Base-by-base conservation (phyloP, 1,139 yeast genomes). In the Groenewaldozyma sp. region DNA sequence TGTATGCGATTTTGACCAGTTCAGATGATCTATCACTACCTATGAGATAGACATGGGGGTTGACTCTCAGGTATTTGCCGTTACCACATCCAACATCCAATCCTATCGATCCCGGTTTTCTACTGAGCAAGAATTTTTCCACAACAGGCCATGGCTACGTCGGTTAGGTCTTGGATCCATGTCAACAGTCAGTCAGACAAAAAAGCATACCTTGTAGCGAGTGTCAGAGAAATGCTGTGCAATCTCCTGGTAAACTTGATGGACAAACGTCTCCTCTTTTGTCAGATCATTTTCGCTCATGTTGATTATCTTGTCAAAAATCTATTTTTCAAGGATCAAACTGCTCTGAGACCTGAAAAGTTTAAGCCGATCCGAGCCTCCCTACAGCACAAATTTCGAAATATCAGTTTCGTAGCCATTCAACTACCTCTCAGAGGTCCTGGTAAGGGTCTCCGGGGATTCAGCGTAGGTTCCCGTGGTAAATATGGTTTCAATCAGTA, bases 151-250 rank as follows among this genome's bases (percentile, higher is more conserved):
- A 91, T 21, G 97, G 97, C 64, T 59, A 24, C 31, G 33, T 21
- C 28, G 16, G 33, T 5, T 29, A n/a, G 9, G 10, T 9, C n/a
- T 11, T 16, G 13, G 2, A 2, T 22, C 18, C 5, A 14, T 44
- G n/a, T 18, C 19, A 16, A 16, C 16, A n/a, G 26, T 17, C 11
- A 4, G 17, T 17, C 24, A 34, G 21, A 11, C 3, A 26, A 10
- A 11, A 9, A 2, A 2, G 36, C 58, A 27, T 37, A 56, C 63
- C 45, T 84, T 88, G 62, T 87, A 91, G 31, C 98, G 65, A 0
- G 98, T 91, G 50, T 81, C 80, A 2, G 97, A 87, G 59, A 91
- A 91, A 59, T 93, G 98, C 10, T 78, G 55, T 0, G 98, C 98
- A 28, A 91, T 91, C 47, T 83, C 83, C 54, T 91, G 83, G 63